Percentiles rank a stretch among this genome's conserved stretches.
Conservation (phyloP, 169 alveolate species). For the Eimeria sp. region DNA sequence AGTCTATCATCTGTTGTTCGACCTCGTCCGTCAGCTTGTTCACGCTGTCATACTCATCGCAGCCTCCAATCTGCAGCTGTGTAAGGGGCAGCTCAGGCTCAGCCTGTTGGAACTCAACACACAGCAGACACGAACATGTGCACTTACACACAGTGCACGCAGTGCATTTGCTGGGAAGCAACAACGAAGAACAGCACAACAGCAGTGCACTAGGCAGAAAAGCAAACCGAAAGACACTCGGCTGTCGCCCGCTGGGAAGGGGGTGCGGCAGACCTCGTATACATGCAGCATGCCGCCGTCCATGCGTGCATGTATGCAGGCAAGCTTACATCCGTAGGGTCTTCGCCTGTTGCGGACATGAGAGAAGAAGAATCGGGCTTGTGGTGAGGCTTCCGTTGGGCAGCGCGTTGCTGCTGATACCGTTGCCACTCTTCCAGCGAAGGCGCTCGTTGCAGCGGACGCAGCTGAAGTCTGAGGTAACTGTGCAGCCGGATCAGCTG, state of each 20-base stretch:
- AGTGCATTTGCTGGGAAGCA: not conserved
- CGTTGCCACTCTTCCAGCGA: slow-evolving; percentile 45
- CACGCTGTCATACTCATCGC: slow-evolving; percentile 4
- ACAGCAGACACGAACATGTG: not conserved
- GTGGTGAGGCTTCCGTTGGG: not conserved
- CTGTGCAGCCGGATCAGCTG: slow-evolving; percentile 58
- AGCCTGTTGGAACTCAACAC: not conserved
- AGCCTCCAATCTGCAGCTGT: slow-evolving; percentile 17
- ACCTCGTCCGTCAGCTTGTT: slow-evolving; percentile 31
- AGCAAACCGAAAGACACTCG: not conserved
- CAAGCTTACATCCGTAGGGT: slow-evolving; percentile 8
- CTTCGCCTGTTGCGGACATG: slow-evolving; percentile 6
- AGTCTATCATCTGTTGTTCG: slow-evolving; percentile 15
- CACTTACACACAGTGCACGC: not conserved
- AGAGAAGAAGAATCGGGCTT: not conserved
- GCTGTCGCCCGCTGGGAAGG: not conserved
- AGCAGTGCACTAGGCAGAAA: not conserved
- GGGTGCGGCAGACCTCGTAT: not conserved
- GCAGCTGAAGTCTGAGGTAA: slow-evolving; percentile 16
- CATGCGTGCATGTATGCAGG: not conserved
- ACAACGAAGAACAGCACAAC: not conserved
- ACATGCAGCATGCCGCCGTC: not conserved
- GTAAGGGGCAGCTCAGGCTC: not conserved
- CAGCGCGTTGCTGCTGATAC: slow-evolving; percentile 44
- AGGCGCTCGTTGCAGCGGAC: slow-evolving; percentile 61